These are phyloP conservation scores for Astragalus membranaceus DNA, from an alignment of 306 rosid genomes.

Conservation along the genomic window DNA sequence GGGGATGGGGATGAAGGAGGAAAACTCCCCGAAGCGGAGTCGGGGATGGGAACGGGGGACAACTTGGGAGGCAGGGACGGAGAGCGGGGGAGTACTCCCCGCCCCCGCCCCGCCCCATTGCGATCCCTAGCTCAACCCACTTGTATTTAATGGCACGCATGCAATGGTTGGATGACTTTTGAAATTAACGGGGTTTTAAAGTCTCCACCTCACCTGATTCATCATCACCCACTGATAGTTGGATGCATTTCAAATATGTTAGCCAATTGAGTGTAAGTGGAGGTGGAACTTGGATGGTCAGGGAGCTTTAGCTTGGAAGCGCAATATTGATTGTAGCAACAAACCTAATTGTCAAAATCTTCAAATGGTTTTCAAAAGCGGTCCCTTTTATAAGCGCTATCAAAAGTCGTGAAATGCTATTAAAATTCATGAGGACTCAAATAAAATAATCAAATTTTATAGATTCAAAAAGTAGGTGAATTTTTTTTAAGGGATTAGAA, in stretches of 20 bases:
- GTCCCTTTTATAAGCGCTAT: no score
- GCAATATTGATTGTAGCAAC: conserved; percentile 16
- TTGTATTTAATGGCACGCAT: conserved; percentile 48
- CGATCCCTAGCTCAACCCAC: conserved; percentile 19
- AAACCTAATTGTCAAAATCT: conserved; percentile 27
- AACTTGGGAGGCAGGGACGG: no score
- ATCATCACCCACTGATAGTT: background rate
- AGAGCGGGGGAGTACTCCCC: no score
- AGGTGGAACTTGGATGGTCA: conserved; percentile 54
- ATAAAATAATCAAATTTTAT: no score
- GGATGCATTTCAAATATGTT: conserved; percentile 51
- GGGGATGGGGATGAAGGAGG: no score
- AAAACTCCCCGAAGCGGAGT: no score
- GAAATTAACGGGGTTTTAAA: conserved; percentile 29
- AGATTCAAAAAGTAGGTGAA: no score
- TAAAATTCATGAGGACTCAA: no score
- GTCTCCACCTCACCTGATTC: conserved; percentile 38
- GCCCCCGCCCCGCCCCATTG: no score
- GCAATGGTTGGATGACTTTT: conserved; percentile 36
- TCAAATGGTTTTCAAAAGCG: conserved; percentile 16
- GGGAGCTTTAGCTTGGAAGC: conserved; percentile 45
- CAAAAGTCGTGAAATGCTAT: no score
- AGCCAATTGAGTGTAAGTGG: conserved; percentile 32
- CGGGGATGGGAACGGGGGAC: no score
- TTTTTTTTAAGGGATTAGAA: no score